Base-by-base conservation (phyloP, 306 rosid genomes). In the Prunus salicina region DNA sequence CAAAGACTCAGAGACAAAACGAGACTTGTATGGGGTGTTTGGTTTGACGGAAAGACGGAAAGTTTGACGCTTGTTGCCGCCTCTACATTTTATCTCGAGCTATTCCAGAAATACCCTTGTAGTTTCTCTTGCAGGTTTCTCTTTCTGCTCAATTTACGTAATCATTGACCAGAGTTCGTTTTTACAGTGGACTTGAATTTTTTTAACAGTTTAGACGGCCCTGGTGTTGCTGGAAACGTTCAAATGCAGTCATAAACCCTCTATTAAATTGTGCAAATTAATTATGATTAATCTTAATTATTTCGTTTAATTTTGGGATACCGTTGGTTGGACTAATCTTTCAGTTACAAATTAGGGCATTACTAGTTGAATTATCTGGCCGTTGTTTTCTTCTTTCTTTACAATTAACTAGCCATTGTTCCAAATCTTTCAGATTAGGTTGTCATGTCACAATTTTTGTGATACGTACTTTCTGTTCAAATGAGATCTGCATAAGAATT, bases 21-120 rank as follows among this genome's bases (percentile, higher is more conserved):
- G 25, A 52, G 58, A 72, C 45, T 53, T 22, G 15, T 46, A 20
- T 13, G 67, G 63, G 56, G 50, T 3, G 82, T 72, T 53, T 72
- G 81, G 77, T 76, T 86, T 76, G 86, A 80, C 83, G 78, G 74
- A 72, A 75, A 67, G 86, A 80, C 83, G 78, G 74, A 72, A 75
- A 67, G 67, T 77, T 76, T 80, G 89, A 82, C 84, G 80, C 71
- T 45, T 69, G 41, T 64, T 19, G 80, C 75, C 45, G 67, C 79
- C 79, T 12, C 20, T 2, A 7, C 6, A 22, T 22, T 22, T 22
- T 22, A 22, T 22, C 22, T 22, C 22, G 22, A 22, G 22, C 20
- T 10, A 16, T 16, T 78, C 72, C 86, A 56, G 8, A 76, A 69
- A 18, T 81, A 20, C 82, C 84, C 82, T 65, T 46, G 3, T 12